Conservation (phyloP, 2,329 filamentous ascomycete species). For the Penicillium rolfsii region DNA sequence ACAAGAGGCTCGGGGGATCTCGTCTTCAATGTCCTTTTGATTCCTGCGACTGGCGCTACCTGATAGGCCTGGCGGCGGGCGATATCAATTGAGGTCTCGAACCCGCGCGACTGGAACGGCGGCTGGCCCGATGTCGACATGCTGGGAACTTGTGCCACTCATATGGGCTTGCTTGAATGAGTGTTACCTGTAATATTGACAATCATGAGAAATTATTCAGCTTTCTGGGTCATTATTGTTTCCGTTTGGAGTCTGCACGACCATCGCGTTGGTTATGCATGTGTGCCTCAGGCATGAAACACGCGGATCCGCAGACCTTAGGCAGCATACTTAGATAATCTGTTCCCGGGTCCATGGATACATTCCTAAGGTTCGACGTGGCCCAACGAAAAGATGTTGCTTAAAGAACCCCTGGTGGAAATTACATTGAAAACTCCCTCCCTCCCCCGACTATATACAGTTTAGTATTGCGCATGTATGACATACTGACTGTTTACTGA, state of each 20-base stretch:
- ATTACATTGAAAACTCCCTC: too few relatives aligned
- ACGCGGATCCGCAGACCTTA: neutral
- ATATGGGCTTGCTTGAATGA: neutral
- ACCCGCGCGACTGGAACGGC: constrained; percentile 54
- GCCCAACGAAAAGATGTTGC: too few relatives aligned
- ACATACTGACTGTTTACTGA: too few relatives aligned
- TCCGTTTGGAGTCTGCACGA: constrained; percentile 5
- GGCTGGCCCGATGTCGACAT: constrained; percentile 35
- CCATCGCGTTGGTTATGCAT: neutral
- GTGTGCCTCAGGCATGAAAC: constrained; percentile 5
- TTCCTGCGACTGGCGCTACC: constrained; percentile 50
- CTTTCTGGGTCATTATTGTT: constrained; percentile 5
- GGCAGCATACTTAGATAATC: too few relatives aligned
- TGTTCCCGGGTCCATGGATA: too few relatives aligned
- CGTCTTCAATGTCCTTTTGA: constrained; percentile 49
- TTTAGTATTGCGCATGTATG: too few relatives aligned
- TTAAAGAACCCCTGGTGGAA: too few relatives aligned
- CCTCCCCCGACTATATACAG: too few relatives aligned
- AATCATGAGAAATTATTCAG: neutral
- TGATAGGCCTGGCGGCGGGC: constrained; percentile 47
- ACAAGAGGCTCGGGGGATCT: constrained; percentile 11
- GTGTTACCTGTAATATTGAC: neutral
- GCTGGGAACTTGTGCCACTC: constrained; percentile 16
- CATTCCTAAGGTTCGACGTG: too few relatives aligned
- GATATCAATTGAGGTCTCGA: constrained; percentile 53